Percentiles rank a stretch among this genome's conserved stretches.
phyloP scores from a whole-genome alignment of 2,329 filamentous ascomycete genomes.

The Aurifilum marmelostoma region DNA sequence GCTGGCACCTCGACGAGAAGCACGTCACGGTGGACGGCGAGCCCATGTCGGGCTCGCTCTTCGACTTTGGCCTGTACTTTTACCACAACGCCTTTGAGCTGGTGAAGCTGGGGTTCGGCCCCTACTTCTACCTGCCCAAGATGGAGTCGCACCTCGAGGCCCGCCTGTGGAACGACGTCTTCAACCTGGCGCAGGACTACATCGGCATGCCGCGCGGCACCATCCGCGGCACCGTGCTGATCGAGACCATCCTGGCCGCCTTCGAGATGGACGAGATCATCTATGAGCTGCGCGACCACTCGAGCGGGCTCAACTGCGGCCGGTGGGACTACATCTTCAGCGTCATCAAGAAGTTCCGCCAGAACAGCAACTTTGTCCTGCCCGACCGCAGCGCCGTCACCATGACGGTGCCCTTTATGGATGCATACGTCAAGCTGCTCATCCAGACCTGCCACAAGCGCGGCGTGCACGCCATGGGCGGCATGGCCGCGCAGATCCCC shows the following conservation, averaged over 20 bases:
- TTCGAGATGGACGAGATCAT: conserved; percentile 99
- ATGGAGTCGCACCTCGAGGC: conserved; percentile 98
- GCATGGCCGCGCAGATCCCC: conserved; percentile 98
- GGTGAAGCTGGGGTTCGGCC: conserved; percentile 80
- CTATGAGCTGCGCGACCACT: conserved; percentile 97
- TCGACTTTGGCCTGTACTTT: conserved; percentile 99
- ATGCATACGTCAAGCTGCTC: conserved; percentile 90
- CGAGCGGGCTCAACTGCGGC: conserved; percentile 94
- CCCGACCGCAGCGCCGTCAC: conserved; percentile 90
- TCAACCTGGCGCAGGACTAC: conserved; percentile 94
- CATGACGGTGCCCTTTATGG: conserved; percentile 99
- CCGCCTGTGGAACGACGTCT: conserved; percentile 95
- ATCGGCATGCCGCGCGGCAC: conserved; percentile 87
- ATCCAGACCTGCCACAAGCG: conserved; percentile 98
- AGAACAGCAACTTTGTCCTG: conserved; percentile 89
- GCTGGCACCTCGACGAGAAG: conserved; percentile 99
- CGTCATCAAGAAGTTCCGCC: conserved; percentile 98
- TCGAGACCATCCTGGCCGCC: conserved; percentile 95
- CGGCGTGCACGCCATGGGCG: conserved; percentile 98
- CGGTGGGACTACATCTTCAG: conserved; percentile 99
- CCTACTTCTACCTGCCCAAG: conserved; percentile 98
- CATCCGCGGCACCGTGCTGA: conserved; percentile 91
- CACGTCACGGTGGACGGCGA: conserved; percentile 95
- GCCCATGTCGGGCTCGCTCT: conserved; percentile 88
- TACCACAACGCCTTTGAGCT: conserved; percentile 96